Conservation (phyloP, 495 filamentous ascomycete genomes). For the Corynascus novoguineensis region DNA sequence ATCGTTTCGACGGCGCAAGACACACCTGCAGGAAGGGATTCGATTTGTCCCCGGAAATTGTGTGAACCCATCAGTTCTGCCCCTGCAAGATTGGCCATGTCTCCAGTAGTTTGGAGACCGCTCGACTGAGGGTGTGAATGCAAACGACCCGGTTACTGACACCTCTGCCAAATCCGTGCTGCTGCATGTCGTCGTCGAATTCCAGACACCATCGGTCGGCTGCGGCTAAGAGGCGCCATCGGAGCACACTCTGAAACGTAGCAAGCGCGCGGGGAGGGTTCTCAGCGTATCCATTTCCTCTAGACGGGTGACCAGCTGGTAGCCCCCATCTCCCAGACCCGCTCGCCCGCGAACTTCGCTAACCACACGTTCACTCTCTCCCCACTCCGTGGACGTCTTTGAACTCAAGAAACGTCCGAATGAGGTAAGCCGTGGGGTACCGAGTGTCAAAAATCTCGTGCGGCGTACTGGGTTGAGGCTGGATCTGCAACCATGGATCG, state of each 20-base stretch:
- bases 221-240: conserved; percentile 24
- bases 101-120: background rate
- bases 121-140: background rate
- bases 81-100: conserved; percentile 8
- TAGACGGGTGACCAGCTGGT: conserved; percentile 16
- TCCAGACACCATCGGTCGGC: conserved; percentile 13
- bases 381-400: conserved; percentile 10
- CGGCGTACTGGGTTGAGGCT: background rate
- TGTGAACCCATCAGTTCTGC: conserved; percentile 10
- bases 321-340: background rate
- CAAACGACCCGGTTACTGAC: background rate
- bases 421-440: conserved; percentile 14
- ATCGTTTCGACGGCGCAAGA: conserved; percentile 6
- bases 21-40: background rate
- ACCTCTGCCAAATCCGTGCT: background rate
- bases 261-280: conserved; percentile 28
- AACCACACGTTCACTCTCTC: conserved; percentile 7
- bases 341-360: too few relatives aligned
- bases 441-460: background rate
- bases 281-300: conserved; percentile 9
- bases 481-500: background rate
- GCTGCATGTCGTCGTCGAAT: conserved; percentile 12
- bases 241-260: conserved; percentile 27
- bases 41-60: conserved; percentile 17
- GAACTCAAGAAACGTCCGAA: conserved; percentile 7